Evolutionary conservation across 23 red algal genomes (phyloP).

Genomic region (Gracilaria domingensis): DNA sequence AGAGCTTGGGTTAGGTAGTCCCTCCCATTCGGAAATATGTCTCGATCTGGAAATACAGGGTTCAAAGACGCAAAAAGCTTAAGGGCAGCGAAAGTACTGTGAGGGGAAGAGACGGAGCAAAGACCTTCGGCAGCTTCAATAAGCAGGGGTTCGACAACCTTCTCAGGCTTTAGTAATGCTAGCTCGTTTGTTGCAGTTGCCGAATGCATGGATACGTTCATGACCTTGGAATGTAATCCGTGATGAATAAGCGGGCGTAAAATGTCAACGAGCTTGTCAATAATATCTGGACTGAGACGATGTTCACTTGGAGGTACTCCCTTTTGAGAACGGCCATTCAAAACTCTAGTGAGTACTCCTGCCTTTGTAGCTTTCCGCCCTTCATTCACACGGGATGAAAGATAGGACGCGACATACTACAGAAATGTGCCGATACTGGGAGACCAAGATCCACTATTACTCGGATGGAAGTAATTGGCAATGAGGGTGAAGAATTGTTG

Average conservation of each 20-base stretch:
- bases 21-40: constrained; percentile 63
- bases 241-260: constrained; percentile 79
- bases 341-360: constrained; percentile 54
- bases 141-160: constrained; percentile 60
- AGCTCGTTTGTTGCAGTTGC: constrained; percentile 68
- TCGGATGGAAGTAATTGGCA: constrained; percentile 82
- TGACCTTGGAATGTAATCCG: constrained; percentile 72
- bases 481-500: constrained; percentile 67
- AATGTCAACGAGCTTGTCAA: constrained; percentile 62
- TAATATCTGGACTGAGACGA: constrained; percentile 58
- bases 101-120: constrained; percentile 75
- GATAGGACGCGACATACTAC: constrained; percentile 34
- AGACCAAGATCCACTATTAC: constrained; percentile 81
- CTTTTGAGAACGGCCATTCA: constrained; percentile 30
- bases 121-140: constrained; percentile 70
- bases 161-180: constrained; percentile 63
- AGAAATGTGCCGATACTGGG: constrained; percentile 74
- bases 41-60: constrained; percentile 82
- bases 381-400: constrained; percentile 59
- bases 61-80: constrained; percentile 71
- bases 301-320: constrained; percentile 79
- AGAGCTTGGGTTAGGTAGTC: constrained; percentile 65
- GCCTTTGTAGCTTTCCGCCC: constrained; percentile 76
- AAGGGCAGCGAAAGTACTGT: constrained; percentile 83
- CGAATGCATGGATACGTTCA: constrained; percentile 61